Conservation (phyloP, 306 rosid genomes). For the Lupinus albus region DNA sequence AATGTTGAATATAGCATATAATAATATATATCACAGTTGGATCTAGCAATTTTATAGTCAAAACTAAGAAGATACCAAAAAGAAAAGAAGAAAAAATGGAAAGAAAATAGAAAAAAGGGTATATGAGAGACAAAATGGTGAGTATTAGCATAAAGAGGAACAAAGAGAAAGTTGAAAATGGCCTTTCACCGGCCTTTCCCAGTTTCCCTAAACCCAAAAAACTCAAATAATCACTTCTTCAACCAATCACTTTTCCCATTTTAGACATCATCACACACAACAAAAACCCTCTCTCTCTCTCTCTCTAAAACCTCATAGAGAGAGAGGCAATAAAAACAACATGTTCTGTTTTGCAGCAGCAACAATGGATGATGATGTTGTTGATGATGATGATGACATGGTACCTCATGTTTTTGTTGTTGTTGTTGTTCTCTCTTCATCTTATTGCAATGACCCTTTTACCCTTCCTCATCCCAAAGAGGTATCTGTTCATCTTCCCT, state of each 20-base stretch:
- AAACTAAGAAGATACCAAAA: not conserved
- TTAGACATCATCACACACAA: too few relatives aligned
- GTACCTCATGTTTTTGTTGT: not conserved
- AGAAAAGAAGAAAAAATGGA: not conserved
- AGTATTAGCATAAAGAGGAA: constrained; percentile 51
- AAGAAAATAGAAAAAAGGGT: not conserved
- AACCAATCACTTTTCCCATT: constrained; percentile 53
- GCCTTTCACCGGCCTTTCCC: constrained; percentile 72
- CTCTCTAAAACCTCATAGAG: constrained; percentile 23
- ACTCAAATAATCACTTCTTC: constrained; percentile 44
- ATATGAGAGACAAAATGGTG: constrained; percentile 51
- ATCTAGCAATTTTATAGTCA: not conserved
- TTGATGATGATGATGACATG: constrained; percentile 32
- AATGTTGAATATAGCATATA: too few relatives aligned
- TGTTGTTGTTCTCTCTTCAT: not conserved
- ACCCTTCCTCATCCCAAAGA: constrained; percentile 47
- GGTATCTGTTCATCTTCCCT: constrained; percentile 52
- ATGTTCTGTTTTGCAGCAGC: constrained; percentile 20
- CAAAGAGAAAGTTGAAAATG: constrained; percentile 73
- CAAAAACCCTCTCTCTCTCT: not conserved
- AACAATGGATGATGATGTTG: too few relatives aligned
- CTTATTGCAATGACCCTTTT: constrained; percentile 44
- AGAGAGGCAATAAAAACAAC: not conserved
- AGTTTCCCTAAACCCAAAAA: constrained; percentile 51
- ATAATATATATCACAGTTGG: not conserved